phyloP scores from a whole-genome alignment of 2,329 filamentous ascomycete species.

The Exophiala xenobiotica region DNA sequence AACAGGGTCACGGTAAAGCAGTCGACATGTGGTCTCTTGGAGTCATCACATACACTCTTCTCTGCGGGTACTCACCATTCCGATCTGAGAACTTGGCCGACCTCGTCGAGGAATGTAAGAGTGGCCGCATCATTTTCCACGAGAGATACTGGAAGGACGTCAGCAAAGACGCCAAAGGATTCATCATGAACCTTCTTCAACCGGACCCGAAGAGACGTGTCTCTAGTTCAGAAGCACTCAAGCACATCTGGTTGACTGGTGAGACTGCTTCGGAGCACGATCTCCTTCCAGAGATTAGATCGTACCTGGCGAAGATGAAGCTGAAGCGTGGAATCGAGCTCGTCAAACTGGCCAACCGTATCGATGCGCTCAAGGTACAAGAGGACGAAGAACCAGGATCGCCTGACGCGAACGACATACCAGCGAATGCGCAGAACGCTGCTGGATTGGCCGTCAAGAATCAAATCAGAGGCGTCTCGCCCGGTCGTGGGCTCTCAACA shows the following conservation, averaged over 20 bases:
- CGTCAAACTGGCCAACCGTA: constrained; percentile 92
- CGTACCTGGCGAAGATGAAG: constrained; percentile 86
- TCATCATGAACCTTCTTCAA: constrained; percentile 79
- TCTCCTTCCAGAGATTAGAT: constrained; percentile 93
- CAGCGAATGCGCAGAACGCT: constrained; percentile 60
- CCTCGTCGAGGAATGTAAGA: constrained; percentile 89
- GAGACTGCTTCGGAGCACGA: constrained; percentile 93
- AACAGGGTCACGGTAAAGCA: constrained; percentile 94
- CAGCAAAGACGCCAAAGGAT: constrained; percentile 90
- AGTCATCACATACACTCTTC: constrained; percentile 96
- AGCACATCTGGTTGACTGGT: constrained; percentile 86
- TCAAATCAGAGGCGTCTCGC: constrained; percentile 30
- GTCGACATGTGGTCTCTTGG: constrained; percentile 99
- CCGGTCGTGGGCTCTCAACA: constrained; percentile 34
- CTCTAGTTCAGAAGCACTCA: constrained; percentile 75
- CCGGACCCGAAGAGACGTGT: constrained; percentile 73
- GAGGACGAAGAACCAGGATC: constrained; percentile 74
- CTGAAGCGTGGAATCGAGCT: constrained; percentile 92
- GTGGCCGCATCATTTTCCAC: constrained; percentile 84
- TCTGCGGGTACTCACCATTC: constrained; percentile 98
- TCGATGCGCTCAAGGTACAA: constrained; percentile 89
- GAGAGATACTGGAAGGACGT: constrained; percentile 99
- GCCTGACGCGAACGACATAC: constrained; percentile 58
- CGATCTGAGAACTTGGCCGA: constrained; percentile 90
- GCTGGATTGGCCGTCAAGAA: constrained; percentile 41